Base-by-base conservation (phyloP, 164 flowering plant species). In the Amborella trichopoda region DNA sequence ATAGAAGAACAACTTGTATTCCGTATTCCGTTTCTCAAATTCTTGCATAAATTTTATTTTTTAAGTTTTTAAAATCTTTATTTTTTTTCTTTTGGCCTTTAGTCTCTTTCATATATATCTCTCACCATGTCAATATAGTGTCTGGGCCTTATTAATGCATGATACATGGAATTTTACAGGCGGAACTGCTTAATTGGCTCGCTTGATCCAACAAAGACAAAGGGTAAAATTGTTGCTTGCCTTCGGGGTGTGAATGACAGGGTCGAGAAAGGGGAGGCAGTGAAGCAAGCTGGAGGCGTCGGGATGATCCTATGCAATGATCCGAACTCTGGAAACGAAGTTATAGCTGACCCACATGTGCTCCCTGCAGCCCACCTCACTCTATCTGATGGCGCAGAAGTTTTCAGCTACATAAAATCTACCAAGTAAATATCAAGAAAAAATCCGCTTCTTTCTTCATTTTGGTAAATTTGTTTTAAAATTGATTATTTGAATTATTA, bases 181-280 rank as follows among this genome's bases (percentile, higher is more conserved):
- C 3, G 6, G 21, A 57, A 62, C 2, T 77, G 88, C 45, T 4
- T 36, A 48, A 5, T 16, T 1, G 76, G 70, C 5, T 49, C 76
- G 0, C 60, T 82, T 37, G 80, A 78, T 44, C 63, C 63, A 0
- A 24, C 47, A 47, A 77, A 77, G 64, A 80, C 60, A 46, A 65
- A 65, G 49, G 85, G 82, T 2, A 81, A 74, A 64, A 74, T 81
- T 6, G 42, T 81, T 68, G 75, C 44, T 1, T 81, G 90, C 26
- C 71, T 68, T 6, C 56, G 85, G 41, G 85, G 85, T 0, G 58
- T 10, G 0, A 67, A 27, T 23, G 60, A 38, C 0, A 63, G 78
- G 53, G 61, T 62, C 6, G 78, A 76, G 14, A 76, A 81, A 53
- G 80, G 77, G 6, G 6, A 54, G 28, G 67, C 66, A 1, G 20